phyloP scores from a whole-genome alignment of 1,139 yeast species.

The Debaryomyces udenii region DNA sequence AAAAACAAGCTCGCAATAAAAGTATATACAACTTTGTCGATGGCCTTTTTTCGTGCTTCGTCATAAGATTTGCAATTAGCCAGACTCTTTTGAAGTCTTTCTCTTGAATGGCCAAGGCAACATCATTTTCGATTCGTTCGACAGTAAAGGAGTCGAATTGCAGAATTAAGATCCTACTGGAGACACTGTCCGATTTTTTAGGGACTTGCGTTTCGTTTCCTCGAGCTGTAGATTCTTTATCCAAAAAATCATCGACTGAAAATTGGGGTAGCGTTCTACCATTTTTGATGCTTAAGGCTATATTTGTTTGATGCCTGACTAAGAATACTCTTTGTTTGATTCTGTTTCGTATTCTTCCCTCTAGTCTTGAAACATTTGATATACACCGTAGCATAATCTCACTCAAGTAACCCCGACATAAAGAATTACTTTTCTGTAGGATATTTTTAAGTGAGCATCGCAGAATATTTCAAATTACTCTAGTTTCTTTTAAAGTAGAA shows the following conservation, averaged over 20 bases:
- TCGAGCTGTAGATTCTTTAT: neutral
- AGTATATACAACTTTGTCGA: conserved; percentile 9
- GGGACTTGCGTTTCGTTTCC: neutral
- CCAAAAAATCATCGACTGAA: conserved; percentile 7
- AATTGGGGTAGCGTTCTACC: neutral
- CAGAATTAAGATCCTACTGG: neutral
- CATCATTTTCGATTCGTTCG: conserved; percentile 3
- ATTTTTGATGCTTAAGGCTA: neutral
- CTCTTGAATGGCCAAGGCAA: conserved; percentile 2
- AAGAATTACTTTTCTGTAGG: neutral
- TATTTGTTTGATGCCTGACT: neutral
- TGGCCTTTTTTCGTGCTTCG: neutral
- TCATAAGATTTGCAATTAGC: conserved; percentile 7
- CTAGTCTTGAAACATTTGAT: neutral
- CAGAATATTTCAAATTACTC: neutral
- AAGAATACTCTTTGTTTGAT: neutral
- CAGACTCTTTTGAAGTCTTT: conserved; percentile 8
- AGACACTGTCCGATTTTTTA: neutral
- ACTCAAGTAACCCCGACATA: neutral
- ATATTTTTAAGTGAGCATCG: conserved; percentile 6
- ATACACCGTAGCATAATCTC: conserved; percentile 1
- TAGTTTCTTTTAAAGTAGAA: too few relatives aligned
- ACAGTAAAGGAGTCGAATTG: neutral
- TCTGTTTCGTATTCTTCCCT: neutral
- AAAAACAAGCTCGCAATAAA: conserved; percentile 9